Evolutionary conservation across 2,329 filamentous ascomycete genomes (phyloP), one percentile per base, ranked within the genome.

Genomic region (Colletotrichum lini): DNA sequence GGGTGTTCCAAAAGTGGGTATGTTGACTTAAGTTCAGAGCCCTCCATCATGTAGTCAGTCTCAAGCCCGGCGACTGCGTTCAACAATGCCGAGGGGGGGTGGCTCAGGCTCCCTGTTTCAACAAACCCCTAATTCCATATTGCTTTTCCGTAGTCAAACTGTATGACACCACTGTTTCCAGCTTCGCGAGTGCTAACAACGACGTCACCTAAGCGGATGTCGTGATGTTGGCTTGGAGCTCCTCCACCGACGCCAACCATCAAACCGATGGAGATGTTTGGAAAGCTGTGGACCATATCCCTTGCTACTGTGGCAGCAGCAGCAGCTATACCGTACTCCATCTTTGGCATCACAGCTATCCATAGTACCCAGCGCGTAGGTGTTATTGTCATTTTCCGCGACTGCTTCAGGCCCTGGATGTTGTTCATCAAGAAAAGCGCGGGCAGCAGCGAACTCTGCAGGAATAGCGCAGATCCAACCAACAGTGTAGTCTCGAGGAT

Each of bases 301-400:
- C 53, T 44, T 9, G 54, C 49, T 1, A 44, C 57, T 18, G 13
- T 72, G 1, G 78, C 76, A 0, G 79, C 78, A 0, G 79, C 78
- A 16, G 74, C 72, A 3, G 16, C 65, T 4, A 71, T 76, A 0
- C 80, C 79, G 52, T 79, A 79, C 3, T 75, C 66, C 10, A 73
- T 77, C 10, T 74, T 64, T 0, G 79, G 78, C 9, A 81, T 53
- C 2, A 63, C 70, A 9, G 75, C 74, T 16, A 84, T 78, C 77
- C 1, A 83, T 78, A 0, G 56, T 64, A 1, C 81, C 82, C 0
- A 80, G 72, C 4, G 73, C 73, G 63, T 84, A 84, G 3, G 6
- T 26, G 38, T 76, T 62, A 21, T 26, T 52, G 9, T 62, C 45
- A 50, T 52, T 40, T 4, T 49, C n/a, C 2, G n/a, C 13, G 18